Conservation (phyloP, 805 yeast genomes). For the Candida insectorum region DNA sequence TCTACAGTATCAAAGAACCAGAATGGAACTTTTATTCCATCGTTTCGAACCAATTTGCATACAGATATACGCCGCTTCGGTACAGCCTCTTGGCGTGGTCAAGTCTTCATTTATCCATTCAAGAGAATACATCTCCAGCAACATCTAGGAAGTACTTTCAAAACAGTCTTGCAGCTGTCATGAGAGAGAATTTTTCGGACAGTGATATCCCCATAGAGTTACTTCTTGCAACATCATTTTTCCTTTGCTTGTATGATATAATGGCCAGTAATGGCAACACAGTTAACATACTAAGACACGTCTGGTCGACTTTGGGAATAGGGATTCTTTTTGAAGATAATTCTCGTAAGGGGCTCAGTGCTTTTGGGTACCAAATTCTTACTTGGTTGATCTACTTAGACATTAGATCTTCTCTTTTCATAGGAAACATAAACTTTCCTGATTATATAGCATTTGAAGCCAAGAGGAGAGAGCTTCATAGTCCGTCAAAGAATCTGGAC, state of each 20-base stretch:
- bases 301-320: conserved; percentile 5
- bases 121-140: no score
- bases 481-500: conserved; percentile 1
- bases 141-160: no score
- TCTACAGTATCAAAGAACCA: no score
- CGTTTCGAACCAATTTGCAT: no score
- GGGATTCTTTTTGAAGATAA: conserved; percentile 2
- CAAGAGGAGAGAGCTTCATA: conserved; percentile 2
- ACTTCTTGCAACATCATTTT: conserved; percentile 3
- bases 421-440: conserved; percentile 6
- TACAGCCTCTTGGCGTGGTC: no score
- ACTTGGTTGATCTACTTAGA: conserved; percentile 7
- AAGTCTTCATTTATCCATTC: no score
- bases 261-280: conserved; percentile 4
- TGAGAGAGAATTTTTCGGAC: no score
- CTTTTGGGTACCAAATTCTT: conserved; percentile 5
- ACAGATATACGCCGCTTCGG: no score
- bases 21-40: no score
- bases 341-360: conserved; percentile 1
- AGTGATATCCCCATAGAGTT: conserved; percentile 4
- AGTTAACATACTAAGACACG: conserved; percentile 6
- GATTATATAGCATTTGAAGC: conserved; percentile 5
- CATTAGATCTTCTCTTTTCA: conserved; percentile 4
- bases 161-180: no score
- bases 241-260: conserved; percentile 2